A percentile compares a stretch with the other conserved stretches of the same genome.
These are phyloP conservation scores for Coemansia erecta DNA, from an alignment of 192 early-diverging fungal genomes.

Conservation along the genomic window DNA sequence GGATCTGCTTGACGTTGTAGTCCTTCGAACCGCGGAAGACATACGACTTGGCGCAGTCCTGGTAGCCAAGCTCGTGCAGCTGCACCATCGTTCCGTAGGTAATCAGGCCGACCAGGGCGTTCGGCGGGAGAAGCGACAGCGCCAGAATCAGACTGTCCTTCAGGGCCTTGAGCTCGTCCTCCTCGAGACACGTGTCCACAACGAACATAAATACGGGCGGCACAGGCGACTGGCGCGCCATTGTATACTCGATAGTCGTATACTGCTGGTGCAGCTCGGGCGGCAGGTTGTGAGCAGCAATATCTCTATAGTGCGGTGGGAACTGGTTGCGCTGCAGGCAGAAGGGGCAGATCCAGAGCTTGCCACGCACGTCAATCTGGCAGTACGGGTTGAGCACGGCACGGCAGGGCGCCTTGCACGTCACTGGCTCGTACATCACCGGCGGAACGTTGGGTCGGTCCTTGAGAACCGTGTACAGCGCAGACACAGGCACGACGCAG, in stretches of 20 bases:
- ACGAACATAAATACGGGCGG: constrained; percentile 97
- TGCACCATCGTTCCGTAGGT: constrained; percentile 99
- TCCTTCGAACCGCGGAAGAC: constrained; percentile 98
- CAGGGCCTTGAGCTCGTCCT: constrained; percentile 92
- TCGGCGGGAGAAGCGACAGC: constrained; percentile 85
- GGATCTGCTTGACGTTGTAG: constrained; percentile 90
- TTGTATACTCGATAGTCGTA: constrained; percentile 95
- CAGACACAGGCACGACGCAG: constrained; percentile 89
- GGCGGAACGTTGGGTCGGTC: constrained; percentile 81
- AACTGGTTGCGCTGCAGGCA: constrained; percentile 96
- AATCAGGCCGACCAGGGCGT: constrained; percentile 92
- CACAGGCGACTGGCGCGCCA: constrained; percentile 78
- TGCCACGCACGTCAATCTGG: constrained; percentile 93
- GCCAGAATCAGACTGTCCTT: constrained; percentile 91
- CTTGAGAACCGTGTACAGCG: constrained; percentile 93
- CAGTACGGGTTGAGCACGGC: constrained; percentile 98
- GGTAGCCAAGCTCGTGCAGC: constrained; percentile 94
- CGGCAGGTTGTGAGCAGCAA: constrained; percentile 87
- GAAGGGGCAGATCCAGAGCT: constrained; percentile 99
- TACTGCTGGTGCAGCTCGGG: constrained; percentile 87
- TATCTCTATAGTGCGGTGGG: constrained; percentile 96
- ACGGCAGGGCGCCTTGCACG: constrained; percentile 91
- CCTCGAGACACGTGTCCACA: constrained; percentile 95
- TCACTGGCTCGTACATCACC: constrained; percentile 96
- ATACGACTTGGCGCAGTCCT: constrained; percentile 95